Evolutionary conservation across 2,329 filamentous ascomycete species (phyloP).

Genomic region (Beauveria caledonica): DNA sequence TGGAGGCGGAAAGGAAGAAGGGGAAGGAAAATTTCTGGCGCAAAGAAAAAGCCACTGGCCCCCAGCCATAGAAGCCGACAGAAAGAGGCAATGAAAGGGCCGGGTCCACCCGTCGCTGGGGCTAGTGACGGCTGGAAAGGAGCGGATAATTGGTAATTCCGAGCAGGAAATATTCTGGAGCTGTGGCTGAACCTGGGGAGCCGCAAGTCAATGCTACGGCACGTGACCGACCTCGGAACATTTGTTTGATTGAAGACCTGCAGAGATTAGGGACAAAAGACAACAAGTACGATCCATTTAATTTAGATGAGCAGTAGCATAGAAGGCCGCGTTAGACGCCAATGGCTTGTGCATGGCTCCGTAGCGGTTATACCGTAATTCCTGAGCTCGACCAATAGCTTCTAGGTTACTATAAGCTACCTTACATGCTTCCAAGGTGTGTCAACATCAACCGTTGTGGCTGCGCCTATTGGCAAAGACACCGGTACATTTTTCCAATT

Average conservation of each 20-base stretch:
- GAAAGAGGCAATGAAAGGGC: conserved; percentile 29
- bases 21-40: conserved; percentile 30
- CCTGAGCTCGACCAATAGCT: not conserved
- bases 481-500: not conserved
- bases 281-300: not conserved
- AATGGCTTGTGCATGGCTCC: not conserved
- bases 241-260: not conserved
- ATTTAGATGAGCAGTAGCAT: not conserved
- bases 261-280: not conserved
- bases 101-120: conserved; percentile 17
- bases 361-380: not conserved
- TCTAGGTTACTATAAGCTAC: no score
- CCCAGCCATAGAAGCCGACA: conserved; percentile 34
- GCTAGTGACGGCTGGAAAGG: conserved; percentile 14
- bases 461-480: no score
- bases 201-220: not conserved
- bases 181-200: not conserved
- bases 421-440: no score
- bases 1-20: conserved; percentile 16
- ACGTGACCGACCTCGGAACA: not conserved
- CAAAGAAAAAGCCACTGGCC: conserved; percentile 24
- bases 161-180: not conserved
- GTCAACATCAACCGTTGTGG: no score
- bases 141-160: conserved; percentile 10
- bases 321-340: not conserved